A percentile compares a stretch with the other conserved stretches of the same genome.
Conservation (phyloP, 495 filamentous ascomycete genomes). For the Xylaria grammica region DNA sequence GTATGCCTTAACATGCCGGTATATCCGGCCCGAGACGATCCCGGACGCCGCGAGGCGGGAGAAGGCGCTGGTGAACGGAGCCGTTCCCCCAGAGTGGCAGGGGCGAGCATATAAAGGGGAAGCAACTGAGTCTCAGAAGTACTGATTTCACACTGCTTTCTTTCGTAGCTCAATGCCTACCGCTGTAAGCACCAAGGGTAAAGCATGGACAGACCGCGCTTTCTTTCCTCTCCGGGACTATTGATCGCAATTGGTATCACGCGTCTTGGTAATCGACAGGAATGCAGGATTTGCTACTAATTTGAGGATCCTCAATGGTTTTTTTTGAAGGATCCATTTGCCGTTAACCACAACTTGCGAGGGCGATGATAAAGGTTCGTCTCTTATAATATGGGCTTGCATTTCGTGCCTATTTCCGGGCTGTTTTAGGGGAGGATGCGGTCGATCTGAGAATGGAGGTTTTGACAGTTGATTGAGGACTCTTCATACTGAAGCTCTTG, state of each 20-base stretch:
- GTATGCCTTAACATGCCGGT: slow-evolving; percentile 68
- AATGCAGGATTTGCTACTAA: neutral
- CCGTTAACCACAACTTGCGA: neutral
- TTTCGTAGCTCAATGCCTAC: too few relatives aligned
- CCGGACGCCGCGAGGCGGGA: slow-evolving; percentile 31
- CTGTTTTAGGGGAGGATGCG: neutral
- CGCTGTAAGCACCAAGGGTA: neutral
- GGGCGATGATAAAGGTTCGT: neutral
- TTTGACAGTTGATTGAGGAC: neutral
- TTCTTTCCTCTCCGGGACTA: too few relatives aligned
- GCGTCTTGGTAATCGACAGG: too few relatives aligned
- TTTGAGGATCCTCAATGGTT: neutral
- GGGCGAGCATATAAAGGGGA: slow-evolving; percentile 26
- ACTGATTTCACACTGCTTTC: neutral
- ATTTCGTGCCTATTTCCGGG: neutral
- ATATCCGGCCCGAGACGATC: slow-evolving; percentile 55
- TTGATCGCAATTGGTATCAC: too few relatives aligned
- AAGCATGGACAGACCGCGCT: too few relatives aligned
- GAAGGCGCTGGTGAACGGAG: slow-evolving; percentile 37
- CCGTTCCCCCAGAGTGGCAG: slow-evolving; percentile 38
- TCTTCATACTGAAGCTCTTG: neutral
- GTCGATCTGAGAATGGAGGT: neutral
- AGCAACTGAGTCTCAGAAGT: neutral
- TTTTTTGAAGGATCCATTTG: neutral
- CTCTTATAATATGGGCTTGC: neutral